Conservation (phyloP, 768 basidiomycete species). For the Suillus variegatus region DNA sequence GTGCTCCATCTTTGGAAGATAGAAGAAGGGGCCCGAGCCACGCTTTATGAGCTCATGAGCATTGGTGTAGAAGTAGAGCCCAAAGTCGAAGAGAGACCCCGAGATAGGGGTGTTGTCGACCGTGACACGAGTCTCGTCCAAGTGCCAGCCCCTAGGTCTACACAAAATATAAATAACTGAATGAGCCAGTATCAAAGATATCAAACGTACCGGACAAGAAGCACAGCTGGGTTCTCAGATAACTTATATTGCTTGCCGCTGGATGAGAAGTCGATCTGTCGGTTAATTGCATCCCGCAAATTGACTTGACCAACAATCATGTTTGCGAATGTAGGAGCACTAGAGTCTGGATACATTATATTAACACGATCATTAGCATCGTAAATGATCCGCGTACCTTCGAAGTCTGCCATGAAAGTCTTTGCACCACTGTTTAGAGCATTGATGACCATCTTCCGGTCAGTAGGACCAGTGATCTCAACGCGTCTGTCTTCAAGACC, state of each 20-base stretch:
- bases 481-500: constrained; percentile 94
- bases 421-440: constrained; percentile 94
- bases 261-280: constrained; percentile 85
- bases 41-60: constrained; percentile 89
- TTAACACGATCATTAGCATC: not conserved
- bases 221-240: constrained; percentile 78
- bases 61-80: constrained; percentile 96
- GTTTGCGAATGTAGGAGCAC: constrained; percentile 90
- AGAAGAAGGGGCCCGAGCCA: constrained; percentile 93
- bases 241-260: constrained; percentile 93
- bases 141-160: constrained; percentile 98
- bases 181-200: constrained; percentile 17
- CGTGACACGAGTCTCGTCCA: constrained; percentile 90
- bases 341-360: constrained; percentile 66
- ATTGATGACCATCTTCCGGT: constrained; percentile 99
- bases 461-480: constrained; percentile 97
- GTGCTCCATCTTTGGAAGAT: constrained; percentile 99
- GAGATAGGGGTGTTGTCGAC: constrained; percentile 90
- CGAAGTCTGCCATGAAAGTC: constrained; percentile 99
- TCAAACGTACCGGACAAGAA: constrained; percentile 77
- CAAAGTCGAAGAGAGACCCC: constrained; percentile 95
- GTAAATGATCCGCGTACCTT: constrained; percentile 54
- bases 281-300: constrained; percentile 86
- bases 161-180: constrained; percentile 1
- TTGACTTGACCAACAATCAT: constrained; percentile 94